These are phyloP conservation scores for Aaosphaeria pasadenensis DNA, from an alignment of 2,329 filamentous ascomycete species.

Conservation along the genomic window DNA sequence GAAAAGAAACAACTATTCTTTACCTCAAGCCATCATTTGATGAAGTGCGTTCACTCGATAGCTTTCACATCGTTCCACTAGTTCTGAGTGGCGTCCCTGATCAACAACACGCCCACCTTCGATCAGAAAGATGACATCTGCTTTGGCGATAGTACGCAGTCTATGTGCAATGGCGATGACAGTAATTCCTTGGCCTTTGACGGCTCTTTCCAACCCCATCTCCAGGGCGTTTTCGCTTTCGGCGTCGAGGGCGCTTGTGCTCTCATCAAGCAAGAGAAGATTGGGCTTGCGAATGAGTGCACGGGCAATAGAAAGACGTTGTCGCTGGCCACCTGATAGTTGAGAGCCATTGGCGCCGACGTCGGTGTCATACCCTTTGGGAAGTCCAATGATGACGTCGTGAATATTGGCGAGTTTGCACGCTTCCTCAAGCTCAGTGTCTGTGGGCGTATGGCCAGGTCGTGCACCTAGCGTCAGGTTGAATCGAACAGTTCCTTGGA, in stretches of 20 bases:
- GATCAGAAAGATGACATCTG: constrained; percentile 46
- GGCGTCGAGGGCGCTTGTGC: constrained; percentile 42
- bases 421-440: constrained; percentile 63
- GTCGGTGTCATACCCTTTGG: constrained; percentile 63
- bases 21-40: constrained; percentile 40
- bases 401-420: constrained; percentile 69
- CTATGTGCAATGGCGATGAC: constrained; percentile 47
- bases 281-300: constrained; percentile 43
- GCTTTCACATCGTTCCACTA: constrained; percentile 48
- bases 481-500: constrained; percentile 48
- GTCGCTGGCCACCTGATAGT: constrained; percentile 43
- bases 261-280: constrained; percentile 42
- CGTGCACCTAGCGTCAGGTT: constrained; percentile 48
- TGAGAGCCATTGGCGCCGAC: constrained; percentile 40
- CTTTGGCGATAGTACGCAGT: constrained; percentile 39
- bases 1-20: not conserved
- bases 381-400: constrained; percentile 61
- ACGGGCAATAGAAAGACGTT: constrained; percentile 43
- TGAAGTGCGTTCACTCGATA: constrained; percentile 51
- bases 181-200: constrained; percentile 34
- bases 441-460: constrained; percentile 54
- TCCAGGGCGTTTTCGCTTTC: constrained; percentile 42
- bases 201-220: constrained; percentile 36
- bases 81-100: constrained; percentile 48
- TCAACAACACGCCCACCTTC: constrained; percentile 50